phyloP scores from a whole-genome alignment of 2,329 filamentous ascomycete species.

The Cladosporium halotolerans region DNA sequence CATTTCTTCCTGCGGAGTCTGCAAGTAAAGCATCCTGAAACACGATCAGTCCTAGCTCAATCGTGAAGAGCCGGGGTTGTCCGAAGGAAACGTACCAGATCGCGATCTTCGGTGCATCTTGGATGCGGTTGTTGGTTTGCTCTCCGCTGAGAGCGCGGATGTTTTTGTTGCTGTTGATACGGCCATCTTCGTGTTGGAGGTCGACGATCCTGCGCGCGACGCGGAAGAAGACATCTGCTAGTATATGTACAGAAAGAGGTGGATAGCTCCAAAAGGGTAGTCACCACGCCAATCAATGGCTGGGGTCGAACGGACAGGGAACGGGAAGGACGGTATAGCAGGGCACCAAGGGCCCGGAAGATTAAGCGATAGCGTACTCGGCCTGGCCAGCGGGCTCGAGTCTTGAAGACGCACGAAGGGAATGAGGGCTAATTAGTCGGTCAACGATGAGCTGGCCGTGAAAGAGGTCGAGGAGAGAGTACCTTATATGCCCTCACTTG shows the following conservation, averaged over 20 bases:
- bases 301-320: conserved; percentile 22
- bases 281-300: conserved; percentile 23
- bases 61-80: background rate
- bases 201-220: conserved; percentile 35
- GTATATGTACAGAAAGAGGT: conserved; percentile 37
- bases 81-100: conserved; percentile 64
- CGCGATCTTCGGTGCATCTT: conserved; percentile 93
- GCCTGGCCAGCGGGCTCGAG: conserved; percentile 43
- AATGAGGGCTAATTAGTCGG: conserved; percentile 44
- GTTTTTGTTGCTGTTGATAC: conserved; percentile 31
- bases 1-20: conserved; percentile 64
- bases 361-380: conserved; percentile 38
- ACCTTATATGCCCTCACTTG: conserved; percentile 43
- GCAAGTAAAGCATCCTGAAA: conserved; percentile 61
- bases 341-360: conserved; percentile 26
- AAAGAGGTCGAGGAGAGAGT: conserved; percentile 30
- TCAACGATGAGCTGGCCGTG: conserved; percentile 31
- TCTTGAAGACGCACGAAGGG: conserved; percentile 29
- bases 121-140: conserved; percentile 52
- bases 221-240: conserved; percentile 40
- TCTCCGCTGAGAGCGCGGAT: conserved; percentile 46
- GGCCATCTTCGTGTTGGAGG: conserved; percentile 43
- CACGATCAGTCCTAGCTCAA: conserved; percentile 28
- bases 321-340: conserved; percentile 22
- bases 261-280: conserved; percentile 16